A percentile compares a stretch with the other conserved stretches of the same genome.
Evolutionary conservation across 192 early-diverging fungal genomes (phyloP).

Genomic region (Lunasporangiospora selenospora): DNA sequence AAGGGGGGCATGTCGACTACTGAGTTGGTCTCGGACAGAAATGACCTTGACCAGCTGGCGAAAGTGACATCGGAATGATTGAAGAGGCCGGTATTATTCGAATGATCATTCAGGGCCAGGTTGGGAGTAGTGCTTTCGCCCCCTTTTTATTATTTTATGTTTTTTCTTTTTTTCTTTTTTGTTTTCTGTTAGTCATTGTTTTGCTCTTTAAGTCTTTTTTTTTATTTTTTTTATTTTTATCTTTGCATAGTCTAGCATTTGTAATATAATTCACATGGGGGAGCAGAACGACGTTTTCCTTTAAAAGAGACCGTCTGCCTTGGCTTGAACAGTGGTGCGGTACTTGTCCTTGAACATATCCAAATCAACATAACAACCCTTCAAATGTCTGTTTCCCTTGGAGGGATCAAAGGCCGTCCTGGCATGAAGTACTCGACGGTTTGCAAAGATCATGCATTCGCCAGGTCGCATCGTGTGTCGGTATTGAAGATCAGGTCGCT

Average conservation of each 20-base stretch:
- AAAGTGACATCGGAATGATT: no score
- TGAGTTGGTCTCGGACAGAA: no score
- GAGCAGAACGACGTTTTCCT: no score
- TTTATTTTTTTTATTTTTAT: background rate
- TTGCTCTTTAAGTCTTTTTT: background rate
- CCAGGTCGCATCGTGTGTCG: slow-evolving; percentile 69
- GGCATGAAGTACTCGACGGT: slow-evolving; percentile 82
- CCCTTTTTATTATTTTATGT: background rate
- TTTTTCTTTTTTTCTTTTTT: background rate
- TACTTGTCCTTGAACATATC: slow-evolving; percentile 67
- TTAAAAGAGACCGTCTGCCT: slow-evolving; percentile 14
- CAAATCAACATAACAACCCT: slow-evolving; percentile 66
- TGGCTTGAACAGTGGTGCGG: slow-evolving; percentile 18
- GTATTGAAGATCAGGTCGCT: slow-evolving; percentile 60
- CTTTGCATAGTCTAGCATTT: background rate
- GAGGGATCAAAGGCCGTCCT: slow-evolving; percentile 73
- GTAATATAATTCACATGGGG: no score
- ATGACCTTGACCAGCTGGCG: no score
- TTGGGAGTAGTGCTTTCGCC: no score
- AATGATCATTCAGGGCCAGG: no score
- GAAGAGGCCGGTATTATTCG: no score
- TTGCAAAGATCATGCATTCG: slow-evolving; percentile 78
- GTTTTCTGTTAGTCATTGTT: background rate
- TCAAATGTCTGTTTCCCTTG: slow-evolving; percentile 77
- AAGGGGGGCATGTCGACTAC: no score